Percentiles rank a stretch among this genome's conserved stretches.
These are phyloP conservation scores for Termitomyces sp. DNA, from an alignment of 768 basidiomycete genomes.

Conservation along the genomic window DNA sequence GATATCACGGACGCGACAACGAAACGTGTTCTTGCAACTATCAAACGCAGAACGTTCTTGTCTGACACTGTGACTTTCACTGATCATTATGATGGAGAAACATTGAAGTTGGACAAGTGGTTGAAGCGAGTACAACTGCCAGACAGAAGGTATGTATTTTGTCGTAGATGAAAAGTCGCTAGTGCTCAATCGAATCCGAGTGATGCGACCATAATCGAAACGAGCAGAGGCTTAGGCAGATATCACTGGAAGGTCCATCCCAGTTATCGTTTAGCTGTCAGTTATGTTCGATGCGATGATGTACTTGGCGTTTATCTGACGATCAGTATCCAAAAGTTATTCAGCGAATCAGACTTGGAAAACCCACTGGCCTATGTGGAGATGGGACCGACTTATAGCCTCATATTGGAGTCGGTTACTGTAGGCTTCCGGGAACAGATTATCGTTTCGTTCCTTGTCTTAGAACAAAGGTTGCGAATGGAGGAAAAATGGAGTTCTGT, in stretches of 20 bases:
- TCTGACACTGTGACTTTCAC: slow-evolving; percentile 25
- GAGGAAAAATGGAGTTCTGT: slow-evolving; percentile 7
- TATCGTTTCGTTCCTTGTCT: slow-evolving; percentile 9
- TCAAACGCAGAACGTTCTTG: slow-evolving; percentile 18
- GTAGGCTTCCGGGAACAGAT: slow-evolving; percentile 5
- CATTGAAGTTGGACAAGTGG: slow-evolving; percentile 24
- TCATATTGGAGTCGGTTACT: slow-evolving; percentile 11
- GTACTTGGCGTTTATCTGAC: not conserved
- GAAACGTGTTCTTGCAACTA: slow-evolving; percentile 17
- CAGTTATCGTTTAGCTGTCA: slow-evolving; percentile 6
- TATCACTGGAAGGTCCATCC: slow-evolving; percentile 6
- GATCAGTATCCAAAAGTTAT: not conserved
- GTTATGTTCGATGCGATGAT: not conserved
- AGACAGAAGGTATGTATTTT: slow-evolving; percentile 14
- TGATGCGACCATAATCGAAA: not conserved
- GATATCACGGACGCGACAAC: slow-evolving; percentile 21
- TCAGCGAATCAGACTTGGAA: not conserved
- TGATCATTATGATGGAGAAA: slow-evolving; percentile 16
- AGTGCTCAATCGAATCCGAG: not conserved
- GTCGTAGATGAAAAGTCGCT: not conserved
- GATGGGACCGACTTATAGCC: not conserved
- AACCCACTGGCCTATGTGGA: not conserved
- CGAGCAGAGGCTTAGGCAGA: not conserved
- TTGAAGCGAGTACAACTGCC: slow-evolving; percentile 12
- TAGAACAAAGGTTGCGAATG: slow-evolving; percentile 10